Percentiles rank a stretch among this genome's conserved stretches.
These are phyloP conservation scores for Solanum chilense DNA, from an alignment of 257 asterid species.

Conservation along the genomic window DNA sequence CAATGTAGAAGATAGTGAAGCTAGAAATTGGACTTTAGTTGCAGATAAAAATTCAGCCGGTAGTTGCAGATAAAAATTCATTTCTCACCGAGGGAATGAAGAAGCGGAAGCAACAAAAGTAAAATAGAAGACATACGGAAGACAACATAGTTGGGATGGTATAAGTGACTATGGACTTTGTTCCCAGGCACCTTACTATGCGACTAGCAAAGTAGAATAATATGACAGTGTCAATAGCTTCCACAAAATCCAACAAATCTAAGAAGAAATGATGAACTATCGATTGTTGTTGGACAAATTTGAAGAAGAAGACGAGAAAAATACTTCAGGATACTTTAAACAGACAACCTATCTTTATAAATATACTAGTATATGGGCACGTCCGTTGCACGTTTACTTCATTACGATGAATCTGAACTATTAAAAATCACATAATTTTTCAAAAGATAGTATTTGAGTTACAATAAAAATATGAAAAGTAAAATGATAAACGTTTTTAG, in stretches of 20 bases:
- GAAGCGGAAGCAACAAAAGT: not conserved
- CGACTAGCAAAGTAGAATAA: not conserved
- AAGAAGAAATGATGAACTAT: not conserved
- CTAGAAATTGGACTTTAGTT: not conserved
- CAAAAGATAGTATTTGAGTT: no score
- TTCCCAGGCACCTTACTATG: not conserved
- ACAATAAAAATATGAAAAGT: no score
- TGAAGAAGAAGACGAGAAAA: not conserved
- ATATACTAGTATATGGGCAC: not conserved
- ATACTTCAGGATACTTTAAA: not conserved
- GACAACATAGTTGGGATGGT: not conserved
- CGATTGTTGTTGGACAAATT: not conserved
- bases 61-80: no score
- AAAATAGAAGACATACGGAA: not conserved
- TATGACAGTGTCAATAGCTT: not conserved
- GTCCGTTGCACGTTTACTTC: no score
- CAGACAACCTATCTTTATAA: not conserved
- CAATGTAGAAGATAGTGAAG: not conserved
- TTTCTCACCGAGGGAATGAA: not conserved
- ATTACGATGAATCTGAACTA: no score
- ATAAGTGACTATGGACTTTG: not conserved
- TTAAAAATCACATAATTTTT: no score
- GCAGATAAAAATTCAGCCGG: not conserved
- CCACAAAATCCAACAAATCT: not conserved
- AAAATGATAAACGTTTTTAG: no score